Evolutionary conservation across 257 asterid species (phyloP).

Genomic region (Penstemon eatonii): DNA sequence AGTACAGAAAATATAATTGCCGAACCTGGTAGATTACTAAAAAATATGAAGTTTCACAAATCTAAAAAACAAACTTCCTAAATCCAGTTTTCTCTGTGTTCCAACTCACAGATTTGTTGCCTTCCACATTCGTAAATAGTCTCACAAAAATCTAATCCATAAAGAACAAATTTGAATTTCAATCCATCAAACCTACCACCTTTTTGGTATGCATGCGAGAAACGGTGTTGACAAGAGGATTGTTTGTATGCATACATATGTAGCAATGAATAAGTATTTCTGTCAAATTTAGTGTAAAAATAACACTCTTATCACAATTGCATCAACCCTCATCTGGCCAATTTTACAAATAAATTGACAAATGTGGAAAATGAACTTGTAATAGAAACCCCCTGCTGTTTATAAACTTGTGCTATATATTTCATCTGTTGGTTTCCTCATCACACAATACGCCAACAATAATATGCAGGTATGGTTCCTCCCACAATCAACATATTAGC

Average conservation of each 20-base stretch:
- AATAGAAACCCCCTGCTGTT: no score
- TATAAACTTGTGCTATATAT: no score
- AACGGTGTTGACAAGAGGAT: background rate
- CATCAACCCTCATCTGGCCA: background rate
- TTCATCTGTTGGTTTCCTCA: background rate
- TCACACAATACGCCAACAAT: background rate
- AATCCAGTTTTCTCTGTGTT: background rate
- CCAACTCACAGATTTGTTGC: background rate
- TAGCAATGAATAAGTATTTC: background rate
- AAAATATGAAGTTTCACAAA: background rate
- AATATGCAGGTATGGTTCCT: background rate
- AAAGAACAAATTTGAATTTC: no score
- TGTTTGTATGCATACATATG: background rate
- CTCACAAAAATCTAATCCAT: no score
- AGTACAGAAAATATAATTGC: background rate
- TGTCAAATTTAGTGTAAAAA: background rate
- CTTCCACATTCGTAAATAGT: no score
- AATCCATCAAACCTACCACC: no score
- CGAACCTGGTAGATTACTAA: background rate
- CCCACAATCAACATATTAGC: no score
- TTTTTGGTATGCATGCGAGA: no score
- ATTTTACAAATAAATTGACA: no score
- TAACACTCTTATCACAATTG: background rate
- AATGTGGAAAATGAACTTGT: no score
- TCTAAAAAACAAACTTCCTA: slow-evolving; percentile 3